Conservation (phyloP, 352 stramenopile genomes). For the Globisporangium nagaii region DNA sequence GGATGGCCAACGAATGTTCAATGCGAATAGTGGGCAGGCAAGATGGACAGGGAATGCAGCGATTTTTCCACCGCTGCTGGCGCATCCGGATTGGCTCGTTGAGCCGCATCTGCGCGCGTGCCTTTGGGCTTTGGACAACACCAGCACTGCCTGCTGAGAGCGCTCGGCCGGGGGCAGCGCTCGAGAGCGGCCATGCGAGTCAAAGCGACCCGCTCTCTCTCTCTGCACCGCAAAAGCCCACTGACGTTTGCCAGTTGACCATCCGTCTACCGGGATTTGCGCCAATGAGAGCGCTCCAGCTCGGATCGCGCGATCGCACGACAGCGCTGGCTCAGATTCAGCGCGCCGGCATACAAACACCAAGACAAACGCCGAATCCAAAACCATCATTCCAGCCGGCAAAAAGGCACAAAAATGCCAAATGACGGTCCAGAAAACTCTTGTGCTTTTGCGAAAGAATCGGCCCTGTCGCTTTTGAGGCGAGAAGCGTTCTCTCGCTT, state of each 20-base stretch:
- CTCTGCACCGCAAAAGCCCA: not conserved
- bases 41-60: not conserved
- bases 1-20: too few species aligned
- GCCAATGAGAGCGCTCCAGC: slow-evolving; percentile 7
- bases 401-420: not conserved
- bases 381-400: slow-evolving; percentile 1
- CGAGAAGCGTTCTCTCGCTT: too few species aligned
- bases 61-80: too few species aligned
- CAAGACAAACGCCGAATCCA: not conserved
- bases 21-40: not conserved
- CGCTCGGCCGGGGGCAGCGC: too few species aligned
- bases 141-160: too few species aligned
- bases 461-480: not conserved
- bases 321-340: slow-evolving; percentile 2
- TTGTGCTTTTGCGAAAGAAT: slow-evolving; percentile 3
- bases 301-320: not conserved
- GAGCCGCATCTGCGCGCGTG: too few species aligned
- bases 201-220: not conserved
- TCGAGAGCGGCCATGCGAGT: too few species aligned
- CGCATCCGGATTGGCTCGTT: too few species aligned
- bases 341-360: not conserved
- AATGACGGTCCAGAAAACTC: slow-evolving; percentile 15
- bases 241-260: slow-evolving; percentile 1
- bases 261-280: slow-evolving; percentile 1
- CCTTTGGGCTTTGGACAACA: too few species aligned